Conservation (phyloP, 331 rosid species). For the Arachis monticola region DNA sequence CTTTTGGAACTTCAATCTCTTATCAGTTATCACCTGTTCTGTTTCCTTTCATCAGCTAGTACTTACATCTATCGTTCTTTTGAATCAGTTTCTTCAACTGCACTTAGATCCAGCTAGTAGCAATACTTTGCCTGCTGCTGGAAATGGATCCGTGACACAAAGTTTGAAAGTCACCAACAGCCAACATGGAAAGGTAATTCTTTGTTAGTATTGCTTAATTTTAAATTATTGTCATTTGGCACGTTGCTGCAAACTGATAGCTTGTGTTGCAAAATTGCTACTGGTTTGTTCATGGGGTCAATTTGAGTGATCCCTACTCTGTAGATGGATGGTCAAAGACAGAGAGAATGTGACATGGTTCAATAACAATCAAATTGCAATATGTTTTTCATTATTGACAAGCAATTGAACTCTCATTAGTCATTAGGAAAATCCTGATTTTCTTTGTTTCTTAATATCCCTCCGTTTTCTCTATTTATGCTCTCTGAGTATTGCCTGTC, state of each 20-base stretch:
- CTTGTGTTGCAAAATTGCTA: slow-evolving; percentile 4
- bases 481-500: background rate
- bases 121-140: slow-evolving; percentile 72
- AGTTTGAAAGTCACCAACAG: slow-evolving; percentile 81
- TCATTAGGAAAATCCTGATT: slow-evolving; percentile 15
- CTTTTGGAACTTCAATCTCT: slow-evolving; percentile 34
- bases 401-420: background rate
- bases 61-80: slow-evolving; percentile 51
- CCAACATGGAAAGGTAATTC: slow-evolving; percentile 93
- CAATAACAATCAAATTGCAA: slow-evolving; percentile 17
- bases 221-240: slow-evolving; percentile 6
- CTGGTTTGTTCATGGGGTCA: slow-evolving; percentile 18
- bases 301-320: slow-evolving; percentile 24
- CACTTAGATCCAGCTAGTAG: slow-evolving; percentile 94
- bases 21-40: slow-evolving; percentile 12
- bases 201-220: slow-evolving; percentile 23
- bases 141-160: slow-evolving; percentile 76
- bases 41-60: slow-evolving; percentile 34
- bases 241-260: background rate
- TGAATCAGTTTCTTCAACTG: slow-evolving; percentile 90
- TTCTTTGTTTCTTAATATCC: slow-evolving; percentile 34
- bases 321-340: slow-evolving; percentile 20
- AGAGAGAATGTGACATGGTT: slow-evolving; percentile 2
- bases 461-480: background rate
- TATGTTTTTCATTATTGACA: slow-evolving; percentile 8